Evolutionary conservation across 345 rosid species (phyloP).

Genomic region (Luvunga scandens): DNA sequence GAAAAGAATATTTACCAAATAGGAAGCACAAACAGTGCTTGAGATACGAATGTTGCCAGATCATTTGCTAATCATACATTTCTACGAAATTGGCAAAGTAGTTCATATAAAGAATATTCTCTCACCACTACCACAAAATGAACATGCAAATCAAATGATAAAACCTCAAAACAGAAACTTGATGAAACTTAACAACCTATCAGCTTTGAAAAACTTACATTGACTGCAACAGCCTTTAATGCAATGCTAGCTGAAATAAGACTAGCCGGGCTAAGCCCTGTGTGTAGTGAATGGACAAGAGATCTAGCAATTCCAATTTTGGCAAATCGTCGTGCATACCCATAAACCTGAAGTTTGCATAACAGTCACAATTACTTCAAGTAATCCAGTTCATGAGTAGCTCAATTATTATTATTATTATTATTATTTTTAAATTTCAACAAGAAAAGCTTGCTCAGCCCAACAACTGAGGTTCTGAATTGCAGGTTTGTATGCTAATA

Average conservation of each 20-base stretch:
- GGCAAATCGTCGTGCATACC: slow-evolving; percentile 86
- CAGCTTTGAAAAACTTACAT: slow-evolving; percentile 45
- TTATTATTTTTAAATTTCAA: no score
- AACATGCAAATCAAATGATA: not conserved
- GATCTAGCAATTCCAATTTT: slow-evolving; percentile 71
- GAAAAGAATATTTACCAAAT: no score
- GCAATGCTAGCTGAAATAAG: slow-evolving; percentile 79
- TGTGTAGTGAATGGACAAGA: slow-evolving; percentile 63
- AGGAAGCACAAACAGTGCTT: not conserved
- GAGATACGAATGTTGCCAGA: not conserved
- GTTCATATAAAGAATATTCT: not conserved
- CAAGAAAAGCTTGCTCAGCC: not conserved
- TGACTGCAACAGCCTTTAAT: slow-evolving; percentile 79
- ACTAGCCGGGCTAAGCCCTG: slow-evolving; percentile 68
- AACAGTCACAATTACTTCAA: not conserved
- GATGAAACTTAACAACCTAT: not conserved
- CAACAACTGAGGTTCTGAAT: not conserved
- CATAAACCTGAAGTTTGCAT: slow-evolving; percentile 65
- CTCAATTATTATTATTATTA: not conserved
- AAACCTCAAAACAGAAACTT: not conserved
- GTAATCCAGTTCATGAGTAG: not conserved
- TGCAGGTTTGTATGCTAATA: not conserved
- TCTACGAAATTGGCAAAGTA: not conserved
- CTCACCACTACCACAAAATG: no score
- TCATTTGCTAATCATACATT: not conserved